Conservation (phyloP, 2,329 filamentous ascomycete species). For the Teratosphaeria viscida region DNA sequence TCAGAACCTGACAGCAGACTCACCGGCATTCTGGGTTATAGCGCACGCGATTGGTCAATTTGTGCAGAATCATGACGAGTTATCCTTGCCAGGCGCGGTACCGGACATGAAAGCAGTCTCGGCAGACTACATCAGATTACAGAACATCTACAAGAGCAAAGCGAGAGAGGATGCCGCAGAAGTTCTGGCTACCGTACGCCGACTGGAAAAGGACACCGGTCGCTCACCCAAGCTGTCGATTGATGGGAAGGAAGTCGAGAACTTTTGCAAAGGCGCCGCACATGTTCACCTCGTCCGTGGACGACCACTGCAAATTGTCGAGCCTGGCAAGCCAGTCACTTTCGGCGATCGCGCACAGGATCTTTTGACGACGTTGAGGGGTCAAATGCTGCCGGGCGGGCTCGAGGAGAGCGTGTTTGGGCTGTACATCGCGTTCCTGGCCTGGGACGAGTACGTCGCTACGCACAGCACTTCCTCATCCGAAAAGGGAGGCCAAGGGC, state of each 20-base stretch:
- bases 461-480: constrained; percentile 25
- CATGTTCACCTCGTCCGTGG: constrained; percentile 81
- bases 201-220: constrained; percentile 42
- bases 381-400: constrained; percentile 17
- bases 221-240: constrained; percentile 34
- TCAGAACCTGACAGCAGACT: constrained; percentile 34
- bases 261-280: constrained; percentile 90
- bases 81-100: constrained; percentile 77
- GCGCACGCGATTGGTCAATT: constrained; percentile 70
- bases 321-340: constrained; percentile 26
- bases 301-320: constrained; percentile 40
- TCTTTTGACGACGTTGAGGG: constrained; percentile 31
- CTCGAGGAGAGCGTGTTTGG: constrained; percentile 32
- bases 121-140: constrained; percentile 75
- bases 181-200: constrained; percentile 56
- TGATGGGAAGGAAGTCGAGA: constrained; percentile 65
- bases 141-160: constrained; percentile 87
- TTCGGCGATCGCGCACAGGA: constrained; percentile 38
- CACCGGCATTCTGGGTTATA: constrained; percentile 78
- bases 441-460: constrained; percentile 37
- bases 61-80: constrained; percentile 56
- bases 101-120: constrained; percentile 98
- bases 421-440: constrained; percentile 42
- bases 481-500: constrained; percentile 24
- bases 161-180: constrained; percentile 68